Evolutionary conservation across 192 early-diverging fungal species (phyloP).

Genomic region (Thoreauomyces humboldtii): DNA sequence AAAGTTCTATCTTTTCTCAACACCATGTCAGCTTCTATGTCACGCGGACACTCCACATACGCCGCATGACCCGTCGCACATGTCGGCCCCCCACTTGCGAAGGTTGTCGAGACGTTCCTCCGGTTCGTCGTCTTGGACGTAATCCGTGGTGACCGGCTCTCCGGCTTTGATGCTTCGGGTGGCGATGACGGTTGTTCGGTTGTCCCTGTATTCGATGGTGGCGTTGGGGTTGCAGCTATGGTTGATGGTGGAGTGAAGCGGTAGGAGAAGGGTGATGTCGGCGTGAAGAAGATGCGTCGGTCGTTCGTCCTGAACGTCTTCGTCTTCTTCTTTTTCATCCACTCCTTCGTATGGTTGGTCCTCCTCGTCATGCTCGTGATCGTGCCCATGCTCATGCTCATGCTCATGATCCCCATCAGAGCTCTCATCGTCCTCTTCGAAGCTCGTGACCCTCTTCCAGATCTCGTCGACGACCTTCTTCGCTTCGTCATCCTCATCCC

Average conservation of each 20-base stretch:
- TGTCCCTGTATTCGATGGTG: constrained; percentile 21
- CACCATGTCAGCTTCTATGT: too few relatives aligned
- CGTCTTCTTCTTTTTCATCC: neutral
- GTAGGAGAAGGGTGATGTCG: constrained; percentile 20
- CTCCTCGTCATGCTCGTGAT: constrained; percentile 1
- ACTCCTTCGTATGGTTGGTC: constrained; percentile 1
- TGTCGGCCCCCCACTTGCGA: neutral
- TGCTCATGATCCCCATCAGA: neutral
- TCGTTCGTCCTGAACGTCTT: constrained; percentile 4
- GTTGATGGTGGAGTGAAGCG: constrained; percentile 30
- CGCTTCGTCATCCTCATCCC: neutral
- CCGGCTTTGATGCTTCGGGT: constrained; percentile 17
- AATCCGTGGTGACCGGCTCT: constrained; percentile 30
- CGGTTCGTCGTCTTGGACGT: constrained; percentile 24
- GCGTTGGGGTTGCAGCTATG: constrained; percentile 36
- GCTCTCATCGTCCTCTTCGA: neutral
- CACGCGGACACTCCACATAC: too few relatives aligned
- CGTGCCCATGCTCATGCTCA: constrained; percentile 25
- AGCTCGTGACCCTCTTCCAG: neutral
- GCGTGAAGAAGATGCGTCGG: constrained; percentile 18
- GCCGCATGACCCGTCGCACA: neutral
- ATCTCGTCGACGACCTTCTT: neutral
- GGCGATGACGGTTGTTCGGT: constrained; percentile 17
- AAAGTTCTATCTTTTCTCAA: too few relatives aligned
- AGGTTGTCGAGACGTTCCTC: neutral